Evolutionary conservation across 1,284 basidiomycete genomes (phyloP), one percentile per base, ranked within the genome.

Genomic region (Naganishia sp.): DNA sequence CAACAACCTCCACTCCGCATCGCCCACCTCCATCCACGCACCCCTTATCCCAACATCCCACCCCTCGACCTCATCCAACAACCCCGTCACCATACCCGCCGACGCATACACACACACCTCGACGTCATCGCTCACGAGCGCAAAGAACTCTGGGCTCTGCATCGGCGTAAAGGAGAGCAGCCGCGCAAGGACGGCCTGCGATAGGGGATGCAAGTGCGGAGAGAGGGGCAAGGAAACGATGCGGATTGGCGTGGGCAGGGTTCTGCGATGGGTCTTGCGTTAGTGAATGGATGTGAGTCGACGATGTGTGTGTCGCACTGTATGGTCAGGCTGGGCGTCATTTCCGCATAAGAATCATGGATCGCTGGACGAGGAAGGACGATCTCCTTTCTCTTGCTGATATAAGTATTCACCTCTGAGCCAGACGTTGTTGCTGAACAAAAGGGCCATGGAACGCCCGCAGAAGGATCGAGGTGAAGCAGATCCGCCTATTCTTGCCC

Each of bases 1-100:
- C 13, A 65, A 50, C 13, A 57, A 53, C 35, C 54, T 65, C 63
- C 63, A 65, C 9, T 39, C n/a, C 11, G 56, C 67, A 13, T 64
- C 42, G 18, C 31, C 10, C n/a, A 63, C 51, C 51, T 54, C 51
- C 28, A 63, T 46, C 61, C 51, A 63, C 55, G 41, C 55, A 9
- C 3, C 25, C 10, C n/a, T 6, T 35, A n/a, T 31, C 31, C 18
- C 41, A 3, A 45, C 7, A 13, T 21, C 15, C 43, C 55, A 47
- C 10, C 3, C 42, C 45, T 25, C 6, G 28, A 43, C 25, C 21
- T 61, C 32, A 13, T 54, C 50, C 6, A 63, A n/a, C 51, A 43
- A 42, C 18, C 17, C 31, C 2, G 5, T 15, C 1, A 63, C 21
- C 61, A 63, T 63, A 2, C 46, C 43, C 17, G 51, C 41, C 3